Evolutionary conservation across 306 rosid genomes (phyloP).

Genomic region (Fragaria iinumae): DNA sequence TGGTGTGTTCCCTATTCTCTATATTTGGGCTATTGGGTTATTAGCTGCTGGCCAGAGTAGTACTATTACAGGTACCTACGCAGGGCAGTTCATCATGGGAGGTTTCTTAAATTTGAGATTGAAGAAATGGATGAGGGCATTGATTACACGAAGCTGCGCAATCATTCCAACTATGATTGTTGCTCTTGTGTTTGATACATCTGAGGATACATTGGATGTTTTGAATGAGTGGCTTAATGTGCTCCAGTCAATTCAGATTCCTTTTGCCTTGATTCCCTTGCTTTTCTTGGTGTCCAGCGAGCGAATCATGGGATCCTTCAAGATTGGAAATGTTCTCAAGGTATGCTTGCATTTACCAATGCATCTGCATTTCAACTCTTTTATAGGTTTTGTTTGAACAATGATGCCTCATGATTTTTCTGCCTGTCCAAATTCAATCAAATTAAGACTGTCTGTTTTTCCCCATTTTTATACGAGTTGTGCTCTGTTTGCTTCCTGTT

Average conservation of each 20-base stretch:
- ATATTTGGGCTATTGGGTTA: conserved; percentile 91
- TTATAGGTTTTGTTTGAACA: neutral
- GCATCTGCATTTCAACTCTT: conserved; percentile 1
- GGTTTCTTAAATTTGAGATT: conserved; percentile 82
- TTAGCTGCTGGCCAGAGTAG: conserved; percentile 99
- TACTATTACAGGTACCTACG: conserved; percentile 96
- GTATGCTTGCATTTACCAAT: conserved; percentile 35
- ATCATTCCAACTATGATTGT: conserved; percentile 84
- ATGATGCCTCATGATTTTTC: neutral
- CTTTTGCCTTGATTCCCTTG: conserved; percentile 94
- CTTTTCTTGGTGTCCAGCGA: conserved; percentile 91
- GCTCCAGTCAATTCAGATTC: conserved; percentile 95
- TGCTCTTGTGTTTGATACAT: conserved; percentile 75
- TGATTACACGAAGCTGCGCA: conserved; percentile 87
- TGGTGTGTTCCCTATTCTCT: conserved; percentile 77
- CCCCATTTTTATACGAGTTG: neutral
- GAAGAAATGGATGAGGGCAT: conserved; percentile 90
- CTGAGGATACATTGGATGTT: conserved; percentile 65
- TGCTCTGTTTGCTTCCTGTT: neutral
- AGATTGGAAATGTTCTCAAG: conserved; percentile 74
- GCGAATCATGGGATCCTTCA: conserved; percentile 86
- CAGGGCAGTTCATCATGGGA: conserved; percentile 99
- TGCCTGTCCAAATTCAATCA: neutral
- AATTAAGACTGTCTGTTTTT: neutral
- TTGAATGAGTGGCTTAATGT: conserved; percentile 97